A percentile compares a stretch with the other conserved stretches of the same genome.
These are phyloP conservation scores for Piper betle DNA, from an alignment of 164 flowering plant species.

Conservation along the genomic window DNA sequence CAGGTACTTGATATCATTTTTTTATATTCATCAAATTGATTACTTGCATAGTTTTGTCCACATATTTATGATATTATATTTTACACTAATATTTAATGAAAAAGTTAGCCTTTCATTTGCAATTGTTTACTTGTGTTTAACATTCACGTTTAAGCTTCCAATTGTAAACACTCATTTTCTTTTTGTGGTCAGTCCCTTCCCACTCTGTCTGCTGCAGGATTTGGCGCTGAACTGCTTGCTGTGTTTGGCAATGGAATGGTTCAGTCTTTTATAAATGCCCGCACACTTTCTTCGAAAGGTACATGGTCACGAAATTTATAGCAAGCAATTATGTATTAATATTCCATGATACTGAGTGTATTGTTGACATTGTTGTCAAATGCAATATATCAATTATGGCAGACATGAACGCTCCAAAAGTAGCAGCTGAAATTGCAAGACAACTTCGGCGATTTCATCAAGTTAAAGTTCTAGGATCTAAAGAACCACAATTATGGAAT, in stretches of 20 bases:
- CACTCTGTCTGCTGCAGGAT: constrained; percentile 95
- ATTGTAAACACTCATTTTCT: constrained; percentile 4
- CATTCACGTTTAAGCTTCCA: not conserved
- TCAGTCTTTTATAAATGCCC: constrained; percentile 89
- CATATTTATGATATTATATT: not conserved
- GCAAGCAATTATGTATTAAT: no score
- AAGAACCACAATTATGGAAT: constrained; percentile 87
- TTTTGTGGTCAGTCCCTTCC: constrained; percentile 53
- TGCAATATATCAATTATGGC: constrained; percentile 9
- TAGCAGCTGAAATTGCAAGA: constrained; percentile 84
- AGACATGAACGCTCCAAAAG: constrained; percentile 79
- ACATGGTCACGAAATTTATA: not conserved
- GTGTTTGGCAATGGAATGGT: constrained; percentile 98
- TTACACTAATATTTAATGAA: not conserved
- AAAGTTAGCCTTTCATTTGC: not conserved
- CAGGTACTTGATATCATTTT: constrained; percentile 17
- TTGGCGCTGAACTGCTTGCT: constrained; percentile 93
- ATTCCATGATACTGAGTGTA: not conserved
- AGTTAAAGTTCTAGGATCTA: constrained; percentile 79
- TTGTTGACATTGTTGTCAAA: not conserved
- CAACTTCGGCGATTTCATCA: constrained; percentile 70
- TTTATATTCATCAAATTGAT: not conserved
- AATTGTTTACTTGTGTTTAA: no score
- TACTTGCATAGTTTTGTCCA: not conserved
- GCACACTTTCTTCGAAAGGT: constrained; percentile 76